These are phyloP conservation scores for Pelargonium australe DNA, from an alignment of 441 rosid species.

Conservation along the genomic window DNA sequence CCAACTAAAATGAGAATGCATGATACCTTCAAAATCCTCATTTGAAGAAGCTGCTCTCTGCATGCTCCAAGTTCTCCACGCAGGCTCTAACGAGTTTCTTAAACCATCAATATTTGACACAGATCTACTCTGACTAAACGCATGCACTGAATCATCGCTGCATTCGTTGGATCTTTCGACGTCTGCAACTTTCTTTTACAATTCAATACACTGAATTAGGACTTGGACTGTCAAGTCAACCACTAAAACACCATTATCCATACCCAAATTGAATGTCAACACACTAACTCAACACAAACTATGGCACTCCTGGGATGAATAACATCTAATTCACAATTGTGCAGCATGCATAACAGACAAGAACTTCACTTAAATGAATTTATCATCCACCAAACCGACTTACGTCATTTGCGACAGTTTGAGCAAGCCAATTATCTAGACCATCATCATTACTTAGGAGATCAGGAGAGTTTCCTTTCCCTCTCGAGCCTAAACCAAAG, in stretches of 20 bases:
- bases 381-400: constrained; percentile 16
- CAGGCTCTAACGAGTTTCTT: constrained; percentile 34
- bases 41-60: constrained; percentile 50
- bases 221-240: constrained; percentile 13
- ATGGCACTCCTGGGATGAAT: not conserved
- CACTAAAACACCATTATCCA: not conserved
- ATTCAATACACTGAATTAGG: constrained; percentile 30
- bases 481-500: constrained; percentile 48
- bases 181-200: constrained; percentile 61
- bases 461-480: constrained; percentile 29
- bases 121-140: constrained; percentile 24
- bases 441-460: constrained; percentile 18
- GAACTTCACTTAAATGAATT: not conserved
- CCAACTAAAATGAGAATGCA: constrained; percentile 12
- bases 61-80: constrained; percentile 75
- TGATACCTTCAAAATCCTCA: constrained; percentile 61
- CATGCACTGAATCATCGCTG: constrained; percentile 19
- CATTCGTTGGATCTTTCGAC: constrained; percentile 29
- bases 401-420: constrained; percentile 31
- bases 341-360: not conserved
- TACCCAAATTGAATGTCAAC: not conserved
- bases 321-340: too few relatives aligned
- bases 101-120: constrained; percentile 26
- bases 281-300: not conserved
- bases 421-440: constrained; percentile 26